These are phyloP conservation scores for Rosa persica DNA, from an alignment of 306 rosid species.

Conservation along the genomic window DNA sequence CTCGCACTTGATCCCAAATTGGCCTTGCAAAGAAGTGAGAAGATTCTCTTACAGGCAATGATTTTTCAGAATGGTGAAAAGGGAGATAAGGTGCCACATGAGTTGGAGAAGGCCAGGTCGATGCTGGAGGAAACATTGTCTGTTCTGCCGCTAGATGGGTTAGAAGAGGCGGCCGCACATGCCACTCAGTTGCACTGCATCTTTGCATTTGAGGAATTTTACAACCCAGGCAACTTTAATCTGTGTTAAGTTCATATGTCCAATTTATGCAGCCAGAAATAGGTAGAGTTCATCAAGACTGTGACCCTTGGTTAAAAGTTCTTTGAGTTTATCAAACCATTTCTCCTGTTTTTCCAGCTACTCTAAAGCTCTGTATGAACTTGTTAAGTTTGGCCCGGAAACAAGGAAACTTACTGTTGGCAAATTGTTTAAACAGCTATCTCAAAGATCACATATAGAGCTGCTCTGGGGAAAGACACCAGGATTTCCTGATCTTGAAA, in stretches of 20 bases:
- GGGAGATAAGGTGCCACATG: slow-evolving; percentile 57
- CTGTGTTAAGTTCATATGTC: slow-evolving; percentile 59
- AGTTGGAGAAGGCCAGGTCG: slow-evolving; percentile 79
- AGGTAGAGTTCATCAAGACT: slow-evolving; percentile 73
- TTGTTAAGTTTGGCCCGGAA: slow-evolving; percentile 74
- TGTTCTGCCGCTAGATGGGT: slow-evolving; percentile 81
- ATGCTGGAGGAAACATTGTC: slow-evolving; percentile 84
- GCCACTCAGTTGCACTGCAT: slow-evolving; percentile 86
- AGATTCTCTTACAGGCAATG: slow-evolving; percentile 93
- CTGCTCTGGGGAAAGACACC: slow-evolving; percentile 52
- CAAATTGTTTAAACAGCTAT: slow-evolving; percentile 59
- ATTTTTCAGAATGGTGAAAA: slow-evolving; percentile 67
- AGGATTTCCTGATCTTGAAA: slow-evolving; percentile 51
- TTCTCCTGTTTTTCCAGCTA: slow-evolving; percentile 60
- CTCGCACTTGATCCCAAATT: slow-evolving; percentile 91
- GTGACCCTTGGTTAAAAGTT: slow-evolving; percentile 82
- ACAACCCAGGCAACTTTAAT: slow-evolving; percentile 42
- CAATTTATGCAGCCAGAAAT: slow-evolving; percentile 53
- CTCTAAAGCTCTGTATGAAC: slow-evolving; percentile 68
- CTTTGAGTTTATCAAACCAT: slow-evolving; percentile 76
- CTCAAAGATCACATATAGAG: slow-evolving; percentile 50
- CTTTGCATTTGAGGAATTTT: slow-evolving; percentile 69
- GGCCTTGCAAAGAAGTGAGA: slow-evolving; percentile 96
- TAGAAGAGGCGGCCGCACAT: slow-evolving; percentile 76
- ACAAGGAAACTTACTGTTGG: slow-evolving; percentile 64